Conservation (phyloP, 2,329 filamentous ascomycete genomes). For the Nothophaeocryptopus gaeumannii region DNA sequence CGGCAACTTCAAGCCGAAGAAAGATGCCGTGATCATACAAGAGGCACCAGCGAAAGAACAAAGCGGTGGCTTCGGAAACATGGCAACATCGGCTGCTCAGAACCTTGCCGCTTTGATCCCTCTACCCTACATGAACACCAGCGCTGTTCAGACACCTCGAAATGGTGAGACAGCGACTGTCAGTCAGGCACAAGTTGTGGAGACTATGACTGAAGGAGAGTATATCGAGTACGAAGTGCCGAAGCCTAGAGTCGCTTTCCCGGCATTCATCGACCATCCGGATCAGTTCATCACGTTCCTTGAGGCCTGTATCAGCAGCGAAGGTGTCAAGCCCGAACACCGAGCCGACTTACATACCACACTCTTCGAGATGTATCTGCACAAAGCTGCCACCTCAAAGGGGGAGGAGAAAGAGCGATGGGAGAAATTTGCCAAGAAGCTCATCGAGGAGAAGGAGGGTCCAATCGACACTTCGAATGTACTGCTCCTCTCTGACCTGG, state of each 20-base stretch:
- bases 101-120: slow-evolving; percentile 82
- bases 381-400: slow-evolving; percentile 76
- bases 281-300: slow-evolving; percentile 90
- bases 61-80: slow-evolving; percentile 37
- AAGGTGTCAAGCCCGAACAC: slow-evolving; percentile 68
- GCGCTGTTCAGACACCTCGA: slow-evolving; percentile 53
- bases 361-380: slow-evolving; percentile 95
- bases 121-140: slow-evolving; percentile 76
- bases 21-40: slow-evolving; percentile 56
- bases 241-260: slow-evolving; percentile 84
- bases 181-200: slow-evolving; percentile 53
- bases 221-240: slow-evolving; percentile 69
- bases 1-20: slow-evolving; percentile 72
- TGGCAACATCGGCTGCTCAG: slow-evolving; percentile 73
- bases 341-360: slow-evolving; percentile 88
- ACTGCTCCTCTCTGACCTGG: slow-evolving; percentile 84
- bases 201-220: slow-evolving; percentile 52
- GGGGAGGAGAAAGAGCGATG: slow-evolving; percentile 71
- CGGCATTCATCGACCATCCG: slow-evolving; percentile 91
- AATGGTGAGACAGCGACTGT: slow-evolving; percentile 42
- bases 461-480: slow-evolving; percentile 95
- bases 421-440: slow-evolving; percentile 84
- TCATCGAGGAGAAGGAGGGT: slow-evolving; percentile 77
- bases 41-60: slow-evolving; percentile 40
- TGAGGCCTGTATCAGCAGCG: slow-evolving; percentile 77